Evolutionary conservation across 2,329 filamentous ascomycete species (phyloP).

Genomic region (Aspergillus ustus): DNA sequence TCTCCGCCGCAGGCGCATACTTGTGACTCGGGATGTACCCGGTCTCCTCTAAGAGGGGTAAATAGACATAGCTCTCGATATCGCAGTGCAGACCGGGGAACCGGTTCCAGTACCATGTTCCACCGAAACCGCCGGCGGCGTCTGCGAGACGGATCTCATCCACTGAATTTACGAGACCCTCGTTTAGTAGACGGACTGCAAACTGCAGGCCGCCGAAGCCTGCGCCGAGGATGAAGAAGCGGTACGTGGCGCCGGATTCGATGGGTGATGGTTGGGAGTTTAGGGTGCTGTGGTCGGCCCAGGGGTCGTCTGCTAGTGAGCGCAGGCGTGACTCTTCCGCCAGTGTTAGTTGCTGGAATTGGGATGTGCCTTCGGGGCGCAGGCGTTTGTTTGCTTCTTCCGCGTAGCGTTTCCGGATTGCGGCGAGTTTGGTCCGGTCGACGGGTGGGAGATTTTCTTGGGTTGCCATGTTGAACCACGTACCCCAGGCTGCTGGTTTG

Average conservation of each 20-base stretch:
- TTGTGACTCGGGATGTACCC: constrained; percentile 17
- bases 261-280: not conserved
- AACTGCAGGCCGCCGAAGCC: not conserved
- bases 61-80: not conserved
- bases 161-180: not conserved
- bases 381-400: not conserved
- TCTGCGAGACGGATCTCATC: not conserved
- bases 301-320: not conserved
- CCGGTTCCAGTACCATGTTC: not conserved
- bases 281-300: not conserved
- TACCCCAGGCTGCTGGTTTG: too few relatives aligned
- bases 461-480: not conserved
- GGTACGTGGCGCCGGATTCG: not conserved
- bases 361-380: not conserved
- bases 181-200: not conserved
- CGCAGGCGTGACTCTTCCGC: not conserved
- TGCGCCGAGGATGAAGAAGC: not conserved
- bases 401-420: not conserved
- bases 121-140: not conserved
- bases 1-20: constrained; percentile 17
- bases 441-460: not conserved
- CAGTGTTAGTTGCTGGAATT: not conserved
- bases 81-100: not conserved
- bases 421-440: not conserved
- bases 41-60: constrained; percentile 6